Evolutionary conservation across 768 basidiomycete genomes (phyloP).

Genomic region (Lactarius akahatsu): DNA sequence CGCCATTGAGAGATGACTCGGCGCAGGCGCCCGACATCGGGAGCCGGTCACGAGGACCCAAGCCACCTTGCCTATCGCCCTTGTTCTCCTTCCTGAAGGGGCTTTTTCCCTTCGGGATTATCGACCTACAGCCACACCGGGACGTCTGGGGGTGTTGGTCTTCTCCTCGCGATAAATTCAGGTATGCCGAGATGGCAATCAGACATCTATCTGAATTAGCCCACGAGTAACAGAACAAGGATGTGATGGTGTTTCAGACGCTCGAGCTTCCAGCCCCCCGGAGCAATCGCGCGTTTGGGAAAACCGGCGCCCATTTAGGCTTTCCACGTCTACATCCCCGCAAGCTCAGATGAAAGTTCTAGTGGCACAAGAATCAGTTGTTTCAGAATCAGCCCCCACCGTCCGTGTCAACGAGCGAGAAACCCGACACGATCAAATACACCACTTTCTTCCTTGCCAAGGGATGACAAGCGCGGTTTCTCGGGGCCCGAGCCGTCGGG

Average conservation of each 20-base stretch:
- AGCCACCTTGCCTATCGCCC: constrained; percentile 15
- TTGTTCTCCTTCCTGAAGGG: not conserved
- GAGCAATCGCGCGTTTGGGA: constrained; percentile 25
- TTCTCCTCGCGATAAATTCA: not conserved
- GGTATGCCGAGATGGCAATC: constrained; percentile 20
- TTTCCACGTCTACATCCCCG: constrained; percentile 26
- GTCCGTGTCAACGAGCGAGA: constrained; percentile 19
- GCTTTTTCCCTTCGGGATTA: constrained; percentile 14
- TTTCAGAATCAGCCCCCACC: constrained; percentile 27
- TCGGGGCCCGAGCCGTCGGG: constrained; percentile 18
- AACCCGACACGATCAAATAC: constrained; percentile 22
- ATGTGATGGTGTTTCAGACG: constrained; percentile 21
- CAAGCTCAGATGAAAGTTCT: constrained; percentile 27
- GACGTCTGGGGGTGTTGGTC: not conserved
- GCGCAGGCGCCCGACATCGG: constrained; percentile 4
- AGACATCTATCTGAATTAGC: constrained; percentile 6
- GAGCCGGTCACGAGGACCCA: constrained; percentile 11
- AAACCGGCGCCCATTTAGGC: constrained; percentile 28
- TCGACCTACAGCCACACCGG: not conserved
- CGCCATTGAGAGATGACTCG: constrained; percentile 11
- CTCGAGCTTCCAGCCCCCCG: constrained; percentile 20
- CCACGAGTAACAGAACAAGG: not conserved
- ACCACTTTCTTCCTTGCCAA: not conserved
- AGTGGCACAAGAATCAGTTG: constrained; percentile 28
- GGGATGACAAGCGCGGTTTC: constrained; percentile 15